Evolutionary conservation across 139 green algal genomes (phyloP), one percentile per base, ranked within the genome.

Genomic region (Tetratostichococcus sp.): DNA sequence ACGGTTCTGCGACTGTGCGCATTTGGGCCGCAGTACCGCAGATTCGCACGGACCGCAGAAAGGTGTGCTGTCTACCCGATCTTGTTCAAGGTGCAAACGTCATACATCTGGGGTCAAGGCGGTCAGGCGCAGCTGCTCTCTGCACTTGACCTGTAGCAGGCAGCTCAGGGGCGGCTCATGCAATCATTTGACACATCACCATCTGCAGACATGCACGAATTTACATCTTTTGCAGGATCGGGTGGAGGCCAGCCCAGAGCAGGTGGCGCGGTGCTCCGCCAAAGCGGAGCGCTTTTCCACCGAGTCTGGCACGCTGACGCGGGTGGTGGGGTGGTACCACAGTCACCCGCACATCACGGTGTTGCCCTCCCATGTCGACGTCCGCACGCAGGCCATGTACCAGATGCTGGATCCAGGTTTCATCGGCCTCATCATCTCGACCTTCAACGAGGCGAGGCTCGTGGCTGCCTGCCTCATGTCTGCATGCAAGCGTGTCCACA

Each of bases 251-350:
- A 91, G 80, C 65, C 86, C 90, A 21, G 88, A 96, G 85, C 91
- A 97, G 79, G 83, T 97, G 81, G 88, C 89, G 0, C 65, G 78
- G 14, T 88, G 79, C n/a, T 77, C 82, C 2, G 81, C 82, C 0
- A 76, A 87, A 33, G 91, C 91, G 2, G 91, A 96, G 67, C 74
- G 81, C 5, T 67, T 96, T 1, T 88, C 81, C 30, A 19, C 23
- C 0, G 74, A 84, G 42, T 90, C 84, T 0, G 88, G 88, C 8
- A 32, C 80, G 22, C 69, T 43, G 1, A 91, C 80, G 1, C 78
- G 90, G 0, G 84, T 95, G 11, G 86, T 97, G 35, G 91, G 91
- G 22, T 97, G 91, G 91, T 95, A 93, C 74, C 91, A 96, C 82
- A 84, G 65, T 35, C 91, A 96, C 79, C 91, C 91, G 14, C 90